Evolutionary conservation across 75 land plant species (phyloP).

Genomic region (Ceratopteris richardii): DNA sequence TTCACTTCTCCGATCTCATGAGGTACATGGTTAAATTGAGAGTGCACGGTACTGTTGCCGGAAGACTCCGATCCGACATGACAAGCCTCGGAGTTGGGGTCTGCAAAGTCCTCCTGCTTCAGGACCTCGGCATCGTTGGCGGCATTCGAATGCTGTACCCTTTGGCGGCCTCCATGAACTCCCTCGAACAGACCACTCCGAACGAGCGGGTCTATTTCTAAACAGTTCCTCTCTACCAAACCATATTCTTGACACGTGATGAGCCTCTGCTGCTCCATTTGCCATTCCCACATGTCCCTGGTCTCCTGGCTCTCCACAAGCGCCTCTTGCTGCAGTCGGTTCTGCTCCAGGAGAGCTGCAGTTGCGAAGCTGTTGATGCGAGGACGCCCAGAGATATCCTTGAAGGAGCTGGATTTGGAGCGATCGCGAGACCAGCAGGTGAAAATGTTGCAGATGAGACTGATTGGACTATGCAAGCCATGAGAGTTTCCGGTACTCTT

Average conservation of each 20-base stretch:
- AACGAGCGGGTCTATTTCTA: neutral
- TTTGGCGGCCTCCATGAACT: neutral
- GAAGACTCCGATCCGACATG: neutral
- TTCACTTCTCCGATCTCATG: neutral
- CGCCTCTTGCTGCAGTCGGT: neutral
- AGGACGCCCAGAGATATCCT: neutral
- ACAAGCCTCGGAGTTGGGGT: neutral
- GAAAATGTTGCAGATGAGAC: constrained; percentile 2
- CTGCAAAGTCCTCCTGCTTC: neutral
- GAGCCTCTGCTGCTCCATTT: constrained; percentile 6
- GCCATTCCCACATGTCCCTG: constrained; percentile 6
- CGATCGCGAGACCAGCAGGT: neutral
- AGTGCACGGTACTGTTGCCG: neutral
- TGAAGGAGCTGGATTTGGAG: neutral
- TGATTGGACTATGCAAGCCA: neutral
- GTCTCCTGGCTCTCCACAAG: constrained; percentile 6
- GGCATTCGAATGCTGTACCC: neutral
- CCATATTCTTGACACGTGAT: neutral
- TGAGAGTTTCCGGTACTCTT: neutral
- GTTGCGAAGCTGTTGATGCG: neutral
- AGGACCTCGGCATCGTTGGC: neutral
- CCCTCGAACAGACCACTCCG: neutral
- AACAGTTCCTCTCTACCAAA: neutral
- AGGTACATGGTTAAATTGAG: neutral
- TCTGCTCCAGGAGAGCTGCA: constrained; percentile 5